Evolutionary conservation across 768 basidiomycete species (phyloP).

Genomic region (Symmetrospora coprosmae): DNA sequence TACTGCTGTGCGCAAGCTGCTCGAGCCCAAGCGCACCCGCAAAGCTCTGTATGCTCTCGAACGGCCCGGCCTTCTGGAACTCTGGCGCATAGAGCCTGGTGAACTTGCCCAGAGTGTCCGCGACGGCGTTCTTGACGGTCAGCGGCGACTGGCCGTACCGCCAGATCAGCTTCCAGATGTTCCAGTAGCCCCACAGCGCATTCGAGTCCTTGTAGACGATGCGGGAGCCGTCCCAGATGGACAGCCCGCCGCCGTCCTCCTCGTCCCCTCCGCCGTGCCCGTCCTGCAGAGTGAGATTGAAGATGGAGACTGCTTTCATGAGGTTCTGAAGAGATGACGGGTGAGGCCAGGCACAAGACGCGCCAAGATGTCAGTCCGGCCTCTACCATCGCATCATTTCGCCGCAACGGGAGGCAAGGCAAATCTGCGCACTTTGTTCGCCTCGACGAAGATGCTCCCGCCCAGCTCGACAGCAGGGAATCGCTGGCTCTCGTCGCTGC

Average conservation of each 20-base stretch:
- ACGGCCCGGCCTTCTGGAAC: slow-evolving; percentile 42
- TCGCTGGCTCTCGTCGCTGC: too few species aligned
- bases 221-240: slow-evolving; percentile 63
- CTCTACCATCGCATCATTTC: too few species aligned
- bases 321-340: too few species aligned
- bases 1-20: slow-evolving; percentile 43
- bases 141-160: slow-evolving; percentile 46
- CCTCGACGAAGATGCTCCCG: slow-evolving; percentile 61
- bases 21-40: slow-evolving; percentile 38
- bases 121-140: slow-evolving; percentile 42
- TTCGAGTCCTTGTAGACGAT: slow-evolving; percentile 34
- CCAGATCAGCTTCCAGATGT: slow-evolving; percentile 58
- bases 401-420: too few species aligned
- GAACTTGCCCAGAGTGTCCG: slow-evolving; percentile 46
- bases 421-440: not conserved
- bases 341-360: too few species aligned
- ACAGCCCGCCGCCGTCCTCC: slow-evolving; percentile 44
- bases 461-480: slow-evolving; percentile 65
- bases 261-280: slow-evolving; percentile 40
- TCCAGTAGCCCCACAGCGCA: slow-evolving; percentile 50
- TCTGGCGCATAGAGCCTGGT: slow-evolving; percentile 46
- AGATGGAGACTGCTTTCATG: slow-evolving; percentile 62
- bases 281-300: slow-evolving; percentile 50
- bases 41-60: slow-evolving; percentile 51
- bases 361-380: too few species aligned